phyloP scores from a whole-genome alignment of 108 stramenopile species.

The Bacterosira constricta region DNA sequence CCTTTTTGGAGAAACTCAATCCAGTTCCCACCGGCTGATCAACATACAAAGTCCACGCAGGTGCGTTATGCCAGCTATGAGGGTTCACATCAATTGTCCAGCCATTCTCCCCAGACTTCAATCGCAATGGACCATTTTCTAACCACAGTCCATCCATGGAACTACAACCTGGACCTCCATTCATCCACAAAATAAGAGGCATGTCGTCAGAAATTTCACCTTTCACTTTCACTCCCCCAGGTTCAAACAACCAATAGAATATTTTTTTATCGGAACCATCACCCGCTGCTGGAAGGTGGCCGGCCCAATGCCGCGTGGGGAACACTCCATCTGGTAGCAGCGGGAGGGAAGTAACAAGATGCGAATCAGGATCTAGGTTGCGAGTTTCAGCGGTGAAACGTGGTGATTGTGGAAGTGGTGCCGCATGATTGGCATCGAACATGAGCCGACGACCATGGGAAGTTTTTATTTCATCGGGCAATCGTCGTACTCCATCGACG shows the following conservation, averaged over 20 bases:
- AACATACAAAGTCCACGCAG: conserved; percentile 83
- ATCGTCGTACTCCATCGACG: conserved; percentile 30
- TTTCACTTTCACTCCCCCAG: conserved; percentile 36
- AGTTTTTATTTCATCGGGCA: conserved; percentile 8
- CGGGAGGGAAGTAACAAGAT: conserved; percentile 68
- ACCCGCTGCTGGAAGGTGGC: conserved; percentile 63
- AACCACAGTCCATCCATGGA: conserved; percentile 96
- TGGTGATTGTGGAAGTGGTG: conserved; percentile 11
- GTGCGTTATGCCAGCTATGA: conserved; percentile 82
- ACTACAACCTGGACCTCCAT: conserved; percentile 87
- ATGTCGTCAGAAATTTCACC: conserved; percentile 47
- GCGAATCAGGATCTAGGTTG: conserved; percentile 62
- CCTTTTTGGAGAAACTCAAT: conserved; percentile 70
- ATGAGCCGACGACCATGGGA: conserved; percentile 34
- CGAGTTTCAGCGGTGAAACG: conserved; percentile 9
- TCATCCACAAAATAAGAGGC: conserved; percentile 94
- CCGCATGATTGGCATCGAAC: not conserved
- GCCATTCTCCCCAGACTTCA: conserved; percentile 9
- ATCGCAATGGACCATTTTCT: conserved; percentile 95
- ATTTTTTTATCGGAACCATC: conserved; percentile 74
- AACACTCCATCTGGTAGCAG: conserved; percentile 48
- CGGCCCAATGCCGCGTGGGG: conserved; percentile 71
- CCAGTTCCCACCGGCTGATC: conserved; percentile 75
- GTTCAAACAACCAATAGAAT: conserved; percentile 97
- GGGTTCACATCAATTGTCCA: conserved; percentile 67